Conservation (phyloP, 192 early-diverging fungal species). For the Ramicandelaber brevisporus region DNA sequence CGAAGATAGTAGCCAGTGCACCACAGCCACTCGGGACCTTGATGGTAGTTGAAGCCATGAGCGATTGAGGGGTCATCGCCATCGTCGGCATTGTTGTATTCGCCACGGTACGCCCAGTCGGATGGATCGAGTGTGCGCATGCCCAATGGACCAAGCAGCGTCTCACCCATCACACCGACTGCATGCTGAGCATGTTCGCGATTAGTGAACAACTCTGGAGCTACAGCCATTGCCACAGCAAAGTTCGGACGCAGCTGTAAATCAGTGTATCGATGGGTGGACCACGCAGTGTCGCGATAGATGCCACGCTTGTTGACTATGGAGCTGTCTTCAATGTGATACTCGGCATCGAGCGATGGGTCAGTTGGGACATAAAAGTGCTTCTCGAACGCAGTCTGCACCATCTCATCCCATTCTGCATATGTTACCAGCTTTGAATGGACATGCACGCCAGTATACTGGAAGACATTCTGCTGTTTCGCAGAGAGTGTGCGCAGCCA, state of each 20-base stretch:
- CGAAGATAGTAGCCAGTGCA: conserved; percentile 67
- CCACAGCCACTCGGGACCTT: conserved; percentile 98
- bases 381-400: conserved; percentile 63
- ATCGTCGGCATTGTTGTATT: conserved; percentile 85
- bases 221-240: conserved; percentile 71
- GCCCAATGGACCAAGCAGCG: conserved; percentile 61
- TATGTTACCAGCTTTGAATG: too few species aligned
- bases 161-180: conserved; percentile 35
- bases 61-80: conserved; percentile 57
- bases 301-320: conserved; percentile 74
- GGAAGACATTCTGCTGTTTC: conserved; percentile 13
- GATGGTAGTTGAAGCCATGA: conserved; percentile 95
- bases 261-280: conserved; percentile 47
- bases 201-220: conserved; percentile 72
- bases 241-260: conserved; percentile 91
- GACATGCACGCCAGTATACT: conserved; percentile 22
- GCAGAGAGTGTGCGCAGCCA: conserved; percentile 46
- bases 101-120: conserved; percentile 80
- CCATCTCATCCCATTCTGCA: conserved; percentile 48
- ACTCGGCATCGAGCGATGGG: conserved; percentile 26
- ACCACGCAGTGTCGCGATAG: conserved; percentile 71
- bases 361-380: conserved; percentile 77
- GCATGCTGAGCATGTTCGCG: conserved; percentile 40
- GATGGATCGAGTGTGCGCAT: conserved; percentile 89
- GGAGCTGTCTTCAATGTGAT: conserved; percentile 18